Evolutionary conservation across 1,284 basidiomycete species (phyloP), one percentile per base, ranked within the genome.

Genomic region (Agaricales sp.): DNA sequence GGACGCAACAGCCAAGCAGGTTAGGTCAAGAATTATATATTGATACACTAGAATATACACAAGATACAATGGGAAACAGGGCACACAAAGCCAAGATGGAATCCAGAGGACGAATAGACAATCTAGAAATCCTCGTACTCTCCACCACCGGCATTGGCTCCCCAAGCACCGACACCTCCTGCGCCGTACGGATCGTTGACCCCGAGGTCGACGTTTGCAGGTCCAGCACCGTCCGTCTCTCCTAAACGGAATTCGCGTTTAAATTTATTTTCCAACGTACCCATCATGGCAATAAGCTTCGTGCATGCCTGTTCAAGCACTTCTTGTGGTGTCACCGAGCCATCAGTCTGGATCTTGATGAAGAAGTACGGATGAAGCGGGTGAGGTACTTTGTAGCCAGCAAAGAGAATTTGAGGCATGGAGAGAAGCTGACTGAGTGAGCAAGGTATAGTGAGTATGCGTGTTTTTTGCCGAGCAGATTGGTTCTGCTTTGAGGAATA

Each of bases 301-400:
- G 77, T 80, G 62, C 90, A 92, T 0, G 92, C 92, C 53, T 84
- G 75, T 62, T 94, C 88, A 37, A 99, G 78, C 16, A 86, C 82
- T 43, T 82, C 83, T 53, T 88, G 78, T 0, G 95, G 93, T 18
- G 93, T 89, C 45, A 85, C 64, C 1, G 78, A 75, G 20, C 93
- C 93, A 66, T 98, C 92, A 1, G 93, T 97, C 67, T 98, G 95
- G 52, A 98, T 83, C 65, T 96, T 97, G 66, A 99, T 78, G 37
- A 88, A 74, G 66, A 98, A 95, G 60, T 92, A 79, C 4, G 95
- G 93, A 55, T 97, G 91, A 16, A 97, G 79, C 1, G 96, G 95
- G 60, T 98, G 95, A 0, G 95, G 93, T 35, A 95, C 92, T 71
- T 94, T 93, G 80, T 98, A 98, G 0, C 95, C 95, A 2, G 93